A percentile compares a stretch with the other conserved stretches of the same genome.
phyloP scores from a whole-genome alignment of 129 eudicot genomes.

The Glebionis coronaria region DNA sequence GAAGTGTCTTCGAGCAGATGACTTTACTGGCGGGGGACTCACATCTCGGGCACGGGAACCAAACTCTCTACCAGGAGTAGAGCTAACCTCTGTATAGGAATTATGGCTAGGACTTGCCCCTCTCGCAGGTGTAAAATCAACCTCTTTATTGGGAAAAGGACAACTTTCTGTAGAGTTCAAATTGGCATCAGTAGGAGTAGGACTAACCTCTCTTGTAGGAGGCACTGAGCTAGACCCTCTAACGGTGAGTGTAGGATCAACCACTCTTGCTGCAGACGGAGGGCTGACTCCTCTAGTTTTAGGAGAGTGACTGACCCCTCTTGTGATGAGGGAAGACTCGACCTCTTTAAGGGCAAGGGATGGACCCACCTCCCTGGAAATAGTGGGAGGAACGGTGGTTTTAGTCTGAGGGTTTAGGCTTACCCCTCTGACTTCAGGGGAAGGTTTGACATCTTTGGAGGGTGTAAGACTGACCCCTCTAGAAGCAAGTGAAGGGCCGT shows the following conservation, averaged over 20 bases:
- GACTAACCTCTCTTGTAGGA: background rate
- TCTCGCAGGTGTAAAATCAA: background rate
- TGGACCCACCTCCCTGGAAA: background rate
- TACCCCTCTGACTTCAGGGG: background rate
- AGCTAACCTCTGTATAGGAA: slow-evolving; percentile 15
- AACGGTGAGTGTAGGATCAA: background rate
- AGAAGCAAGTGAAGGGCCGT: background rate
- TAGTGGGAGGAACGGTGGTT: background rate
- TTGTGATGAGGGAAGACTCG: background rate
- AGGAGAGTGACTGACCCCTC: background rate
- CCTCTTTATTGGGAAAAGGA: background rate
- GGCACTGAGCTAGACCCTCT: slow-evolving; percentile 1
- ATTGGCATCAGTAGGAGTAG: background rate
- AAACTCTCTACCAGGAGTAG: slow-evolving; percentile 36
- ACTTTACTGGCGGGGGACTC: slow-evolving; percentile 51
- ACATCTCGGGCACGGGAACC: slow-evolving; percentile 48
- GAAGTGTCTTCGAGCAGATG: slow-evolving; percentile 57
- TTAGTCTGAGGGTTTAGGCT: background rate
- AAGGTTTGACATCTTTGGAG: background rate
- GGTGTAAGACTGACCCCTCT: slow-evolving; percentile 13
- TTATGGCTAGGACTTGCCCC: background rate
- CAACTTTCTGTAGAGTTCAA: background rate
- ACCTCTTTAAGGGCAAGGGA: background rate
- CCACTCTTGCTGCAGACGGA: background rate
- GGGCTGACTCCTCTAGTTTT: background rate